A percentile compares a stretch with the other conserved stretches of the same genome.
phyloP scores from a whole-genome alignment of 2,329 filamentous ascomycete genomes.

The Pseudocercospora musae region DNA sequence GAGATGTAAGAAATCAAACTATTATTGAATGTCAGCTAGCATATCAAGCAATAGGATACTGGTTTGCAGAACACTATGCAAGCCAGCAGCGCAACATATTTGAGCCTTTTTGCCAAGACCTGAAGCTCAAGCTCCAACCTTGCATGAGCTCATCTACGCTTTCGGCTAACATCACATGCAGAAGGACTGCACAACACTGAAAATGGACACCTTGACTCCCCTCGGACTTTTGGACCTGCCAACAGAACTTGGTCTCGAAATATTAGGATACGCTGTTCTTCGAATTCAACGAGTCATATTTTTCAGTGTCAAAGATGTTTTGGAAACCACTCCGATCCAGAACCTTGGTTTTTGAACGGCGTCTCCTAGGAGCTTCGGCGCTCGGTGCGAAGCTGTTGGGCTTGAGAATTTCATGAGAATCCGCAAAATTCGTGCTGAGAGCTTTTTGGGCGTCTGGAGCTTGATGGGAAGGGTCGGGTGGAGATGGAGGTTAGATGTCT shows the following conservation, averaged over 20 bases:
- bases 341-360: slow-evolving; percentile 1
- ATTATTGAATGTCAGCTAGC: background rate
- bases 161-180: background rate
- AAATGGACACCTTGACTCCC: background rate
- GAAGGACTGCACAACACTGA: background rate
- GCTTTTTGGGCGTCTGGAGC: background rate
- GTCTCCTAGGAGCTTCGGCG: slow-evolving; percentile 1
- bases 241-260: background rate
- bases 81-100: background rate
- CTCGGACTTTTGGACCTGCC: background rate
- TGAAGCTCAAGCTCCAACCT: background rate
- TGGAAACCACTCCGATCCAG: background rate
- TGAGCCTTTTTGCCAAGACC: background rate
- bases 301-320: slow-evolving; percentile 8
- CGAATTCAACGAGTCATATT: slow-evolving; percentile 2
- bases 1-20: background rate
- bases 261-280: slow-evolving; percentile 2
- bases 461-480: background rate
- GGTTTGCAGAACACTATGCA: background rate
- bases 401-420: background rate
- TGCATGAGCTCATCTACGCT: background rate
- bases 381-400: slow-evolving; percentile 3
- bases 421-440: background rate
- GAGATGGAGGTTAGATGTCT: background rate
- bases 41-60: background rate